phyloP scores from a whole-genome alignment of 2,329 filamentous ascomycete genomes.

The Penicillium sp. region DNA sequence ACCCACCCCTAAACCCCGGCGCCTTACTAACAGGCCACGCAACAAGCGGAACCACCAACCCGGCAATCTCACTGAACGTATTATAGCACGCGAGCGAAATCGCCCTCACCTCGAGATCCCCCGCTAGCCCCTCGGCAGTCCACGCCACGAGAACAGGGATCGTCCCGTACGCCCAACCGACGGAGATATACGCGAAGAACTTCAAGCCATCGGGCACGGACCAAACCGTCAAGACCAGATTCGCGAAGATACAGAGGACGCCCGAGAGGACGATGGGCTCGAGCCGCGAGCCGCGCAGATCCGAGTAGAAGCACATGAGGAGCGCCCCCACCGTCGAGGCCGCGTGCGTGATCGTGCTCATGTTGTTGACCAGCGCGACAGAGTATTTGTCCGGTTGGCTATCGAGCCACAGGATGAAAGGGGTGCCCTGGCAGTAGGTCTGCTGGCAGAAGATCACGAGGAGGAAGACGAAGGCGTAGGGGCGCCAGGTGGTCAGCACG shows the following conservation, averaged over 20 bases:
- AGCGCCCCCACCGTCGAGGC: background rate
- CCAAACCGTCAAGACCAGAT: background rate
- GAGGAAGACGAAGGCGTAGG: background rate
- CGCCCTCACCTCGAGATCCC: background rate
- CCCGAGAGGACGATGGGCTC: background rate
- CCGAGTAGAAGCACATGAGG: background rate
- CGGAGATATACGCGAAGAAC: background rate
- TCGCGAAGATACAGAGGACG: background rate
- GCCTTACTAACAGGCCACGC: background rate
- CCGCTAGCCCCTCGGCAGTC: background rate
- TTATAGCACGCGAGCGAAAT: background rate
- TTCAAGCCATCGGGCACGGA: background rate
- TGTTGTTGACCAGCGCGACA: background rate
- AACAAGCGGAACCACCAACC: background rate
- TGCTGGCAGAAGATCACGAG: background rate
- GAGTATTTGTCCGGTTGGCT: background rate
- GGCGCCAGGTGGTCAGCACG: background rate
- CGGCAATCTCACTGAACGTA: background rate
- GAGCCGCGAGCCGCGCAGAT: background rate
- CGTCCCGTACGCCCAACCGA: background rate
- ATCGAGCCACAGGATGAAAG: background rate
- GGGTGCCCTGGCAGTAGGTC: background rate
- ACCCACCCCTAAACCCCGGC: background rate
- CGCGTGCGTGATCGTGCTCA: background rate
- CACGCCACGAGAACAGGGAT: background rate